A percentile compares a stretch with the other conserved stretches of the same genome.
phyloP scores from a whole-genome alignment of 495 filamentous ascomycete genomes.

The Penicillium salamii region DNA sequence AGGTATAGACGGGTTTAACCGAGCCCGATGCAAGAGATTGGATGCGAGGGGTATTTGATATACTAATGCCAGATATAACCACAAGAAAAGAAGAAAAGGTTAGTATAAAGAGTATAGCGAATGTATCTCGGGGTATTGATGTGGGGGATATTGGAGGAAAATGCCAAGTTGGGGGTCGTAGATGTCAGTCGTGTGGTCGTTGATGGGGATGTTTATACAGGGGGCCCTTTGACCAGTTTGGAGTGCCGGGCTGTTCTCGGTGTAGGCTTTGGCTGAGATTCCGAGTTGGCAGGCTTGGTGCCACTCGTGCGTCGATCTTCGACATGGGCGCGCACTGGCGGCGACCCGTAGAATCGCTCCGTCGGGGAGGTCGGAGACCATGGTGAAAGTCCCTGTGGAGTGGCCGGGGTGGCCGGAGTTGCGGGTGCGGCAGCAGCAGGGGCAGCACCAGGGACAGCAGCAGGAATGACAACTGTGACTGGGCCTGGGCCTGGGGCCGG shows the following conservation, averaged over 20 bases:
- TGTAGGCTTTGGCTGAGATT: not conserved
- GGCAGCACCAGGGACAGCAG: not conserved
- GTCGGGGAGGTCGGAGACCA: constrained; percentile 3
- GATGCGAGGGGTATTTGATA: constrained; percentile 3
- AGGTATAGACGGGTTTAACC: not conserved
- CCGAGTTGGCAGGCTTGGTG: not conserved
- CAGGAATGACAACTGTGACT: constrained; percentile 8
- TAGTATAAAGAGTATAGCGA: not conserved
- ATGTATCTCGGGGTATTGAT: constrained; percentile 4
- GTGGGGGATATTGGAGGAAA: not conserved
- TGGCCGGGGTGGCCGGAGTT: not conserved
- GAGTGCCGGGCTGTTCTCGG: constrained; percentile 9
- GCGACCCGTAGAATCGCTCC: constrained; percentile 20
- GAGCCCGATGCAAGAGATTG: not conserved
- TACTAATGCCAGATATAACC: constrained; percentile 1
- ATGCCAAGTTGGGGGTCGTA: not conserved
- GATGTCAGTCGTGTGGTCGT: not conserved
- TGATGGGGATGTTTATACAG: not conserved
- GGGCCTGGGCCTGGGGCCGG: too few relatives aligned
- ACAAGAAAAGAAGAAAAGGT: not conserved
- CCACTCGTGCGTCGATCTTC: constrained; percentile 13
- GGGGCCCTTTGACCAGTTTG: constrained; percentile 13
- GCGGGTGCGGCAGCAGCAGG: not conserved
- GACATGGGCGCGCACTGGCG: constrained; percentile 14
- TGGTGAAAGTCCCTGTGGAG: not conserved